These are phyloP conservation scores for Trichoderma sp. DNA, from an alignment of 2,329 filamentous ascomycete species.

Conservation along the genomic window DNA sequence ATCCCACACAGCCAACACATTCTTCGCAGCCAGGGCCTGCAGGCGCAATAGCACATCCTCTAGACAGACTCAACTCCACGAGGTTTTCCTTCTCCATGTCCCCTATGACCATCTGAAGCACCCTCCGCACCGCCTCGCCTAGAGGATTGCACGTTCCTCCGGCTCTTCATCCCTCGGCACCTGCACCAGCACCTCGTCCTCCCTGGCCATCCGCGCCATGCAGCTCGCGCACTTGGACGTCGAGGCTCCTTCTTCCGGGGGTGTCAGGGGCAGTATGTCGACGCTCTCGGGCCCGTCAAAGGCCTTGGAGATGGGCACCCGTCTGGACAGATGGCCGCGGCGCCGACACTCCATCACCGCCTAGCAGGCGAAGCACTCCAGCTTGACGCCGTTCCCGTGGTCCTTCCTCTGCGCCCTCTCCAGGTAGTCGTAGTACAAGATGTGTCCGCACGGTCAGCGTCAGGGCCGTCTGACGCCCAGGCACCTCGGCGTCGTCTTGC, in stretches of 20 bases:
- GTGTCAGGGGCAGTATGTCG: not conserved
- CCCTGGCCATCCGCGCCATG: not conserved
- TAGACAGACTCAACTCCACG: no score
- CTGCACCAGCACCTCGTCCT: no score
- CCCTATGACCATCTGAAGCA: no score
- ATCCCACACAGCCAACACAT: no score
- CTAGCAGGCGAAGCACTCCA: not conserved
- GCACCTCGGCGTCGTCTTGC: not conserved
- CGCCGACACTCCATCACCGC: not conserved
- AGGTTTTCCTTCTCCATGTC: no score
- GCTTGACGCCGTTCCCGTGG: not conserved
- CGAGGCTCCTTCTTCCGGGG: not conserved
- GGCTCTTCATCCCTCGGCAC: no score
- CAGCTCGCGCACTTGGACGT: constrained; percentile 29
- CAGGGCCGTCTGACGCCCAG: not conserved
- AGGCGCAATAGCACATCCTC: no score
- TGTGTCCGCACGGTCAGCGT: constrained; percentile 34
- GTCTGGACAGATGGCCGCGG: not conserved
- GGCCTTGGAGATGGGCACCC: not conserved
- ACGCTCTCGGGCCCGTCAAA: not conserved
- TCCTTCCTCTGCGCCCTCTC: not conserved
- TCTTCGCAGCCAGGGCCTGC: no score
- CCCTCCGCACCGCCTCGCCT: no score
- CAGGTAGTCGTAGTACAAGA: constrained; percentile 32
- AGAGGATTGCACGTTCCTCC: no score